Evolutionary conservation across 75 land plant species (phyloP).

Genomic region (Pinus taeda): DNA sequence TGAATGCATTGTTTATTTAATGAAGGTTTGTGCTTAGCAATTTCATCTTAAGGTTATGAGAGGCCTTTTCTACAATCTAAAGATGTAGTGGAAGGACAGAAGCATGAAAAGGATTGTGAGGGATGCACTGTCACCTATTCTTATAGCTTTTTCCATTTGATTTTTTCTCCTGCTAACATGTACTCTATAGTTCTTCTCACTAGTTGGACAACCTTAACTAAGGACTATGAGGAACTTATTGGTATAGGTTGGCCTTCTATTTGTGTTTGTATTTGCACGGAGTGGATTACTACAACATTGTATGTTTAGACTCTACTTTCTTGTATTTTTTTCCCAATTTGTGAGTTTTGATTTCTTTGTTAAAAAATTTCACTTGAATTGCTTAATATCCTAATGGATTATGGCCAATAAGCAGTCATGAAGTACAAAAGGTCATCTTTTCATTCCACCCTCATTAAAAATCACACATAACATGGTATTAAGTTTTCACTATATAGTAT

Average conservation of each 20-base stretch:
- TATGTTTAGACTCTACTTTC: constrained; percentile 93
- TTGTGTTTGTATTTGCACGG: constrained; percentile 86
- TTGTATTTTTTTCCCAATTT: constrained; percentile 82
- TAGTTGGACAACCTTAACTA: constrained; percentile 92
- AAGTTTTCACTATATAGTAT: neutral
- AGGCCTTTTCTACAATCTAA: constrained; percentile 72
- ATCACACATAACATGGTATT: neutral
- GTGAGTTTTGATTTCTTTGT: constrained; percentile 66
- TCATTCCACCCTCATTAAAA: neutral
- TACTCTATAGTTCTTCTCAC: constrained; percentile 75
- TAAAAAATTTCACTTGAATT: neutral
- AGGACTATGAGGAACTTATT: neutral
- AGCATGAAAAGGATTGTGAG: constrained; percentile 14
- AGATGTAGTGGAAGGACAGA: constrained; percentile 9
- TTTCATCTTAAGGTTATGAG: constrained; percentile 31
- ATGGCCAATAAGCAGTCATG: neutral
- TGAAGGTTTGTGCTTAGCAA: neutral
- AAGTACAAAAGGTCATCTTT: neutral
- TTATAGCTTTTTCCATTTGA: constrained; percentile 92
- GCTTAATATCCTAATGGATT: neutral
- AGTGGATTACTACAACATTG: constrained; percentile 90
- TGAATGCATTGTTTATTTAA: too few species aligned
- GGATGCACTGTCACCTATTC: constrained; percentile 83
- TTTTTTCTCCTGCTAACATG: constrained; percentile 80
- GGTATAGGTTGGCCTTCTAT: constrained; percentile 91